Evolutionary conservation across 2,329 filamentous ascomycete species (phyloP), one percentile per base, ranked within the genome.

Genomic region (Exophiala sideris): DNA sequence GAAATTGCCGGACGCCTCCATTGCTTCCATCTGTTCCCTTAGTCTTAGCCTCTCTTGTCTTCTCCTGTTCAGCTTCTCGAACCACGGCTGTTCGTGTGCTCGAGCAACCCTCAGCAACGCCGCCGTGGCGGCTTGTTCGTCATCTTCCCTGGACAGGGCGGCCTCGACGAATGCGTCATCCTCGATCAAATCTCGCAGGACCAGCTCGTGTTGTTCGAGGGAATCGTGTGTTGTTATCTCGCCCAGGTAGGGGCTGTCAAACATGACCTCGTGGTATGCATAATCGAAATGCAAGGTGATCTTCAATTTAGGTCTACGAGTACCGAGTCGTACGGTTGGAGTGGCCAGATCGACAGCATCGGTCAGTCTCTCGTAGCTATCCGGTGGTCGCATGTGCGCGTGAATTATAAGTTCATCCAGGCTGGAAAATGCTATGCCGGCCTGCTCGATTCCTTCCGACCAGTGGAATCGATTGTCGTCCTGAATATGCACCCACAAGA

Each of bases 351-450:
- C 35, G 11, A 57, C 44, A 2, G 42, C 50, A 21, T 54, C 50
- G 21, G 34, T 29, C 11, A 54, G 38, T 16, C 14, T 45, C 42
- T 57, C 46, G 39, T 57, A 51, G 45, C 32, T 35, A 4, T 54
- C 44, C 11, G 53, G 53, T 18, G 53, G 53, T 8, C 50, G 57
- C 57, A 59, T 54, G 41, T 59, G 57, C 10, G 52, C 50, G 12
- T 54, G 47, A 24, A 56, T 21, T 7, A 47, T 32, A 16, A 59
- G 16, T 8, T 45, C 11, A 18, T 50, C 32, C 8, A 57, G 36
- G 11, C 44, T 46, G 7, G 53, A 45, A 36, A 55, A 54, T 6
- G 32, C 46, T n/a, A n/a, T 18, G 5, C 45, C 39, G 18, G 56
- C 35, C 9, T 40, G 42, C 10, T 39, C 35, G 12, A 57, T 45